These are phyloP conservation scores for Hawksworthiomyces lignivorus DNA, from an alignment of 2,329 filamentous ascomycete species.

Conservation along the genomic window DNA sequence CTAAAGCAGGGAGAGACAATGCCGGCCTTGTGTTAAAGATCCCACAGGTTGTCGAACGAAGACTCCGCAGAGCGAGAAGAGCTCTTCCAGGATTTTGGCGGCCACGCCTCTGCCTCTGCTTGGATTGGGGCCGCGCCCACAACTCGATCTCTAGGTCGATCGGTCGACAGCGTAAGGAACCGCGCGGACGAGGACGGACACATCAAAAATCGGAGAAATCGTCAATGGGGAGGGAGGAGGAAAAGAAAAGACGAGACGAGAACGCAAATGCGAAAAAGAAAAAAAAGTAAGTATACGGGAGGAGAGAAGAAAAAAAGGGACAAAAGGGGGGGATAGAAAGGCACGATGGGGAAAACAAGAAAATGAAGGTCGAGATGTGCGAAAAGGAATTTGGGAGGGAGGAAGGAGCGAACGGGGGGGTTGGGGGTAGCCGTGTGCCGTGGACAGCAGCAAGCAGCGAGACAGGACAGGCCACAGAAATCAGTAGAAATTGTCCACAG, in stretches of 20 bases:
- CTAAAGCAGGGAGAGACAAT: no score
- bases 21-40: no score
- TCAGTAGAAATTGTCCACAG: no score
- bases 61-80: not conserved
- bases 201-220: constrained; percentile 11
- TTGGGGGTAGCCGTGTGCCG: no score
- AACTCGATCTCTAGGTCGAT: constrained; percentile 15
- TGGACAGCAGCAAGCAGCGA: no score
- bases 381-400: constrained; percentile 10
- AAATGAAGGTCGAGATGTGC: constrained; percentile 11
- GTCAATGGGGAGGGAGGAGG: constrained; percentile 1
- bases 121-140: constrained; percentile 15
- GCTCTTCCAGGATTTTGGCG: constrained; percentile 4
- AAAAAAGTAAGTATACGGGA: constrained; percentile 3
- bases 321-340: not conserved
- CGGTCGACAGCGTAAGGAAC: constrained; percentile 14
- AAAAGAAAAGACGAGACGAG: not conserved
- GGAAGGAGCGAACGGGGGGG: constrained; percentile 19
- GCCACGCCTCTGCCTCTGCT: constrained; percentile 7
- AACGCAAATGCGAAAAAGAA: constrained; percentile 1
- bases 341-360: constrained; percentile 1
- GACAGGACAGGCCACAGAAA: no score
- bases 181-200: constrained; percentile 13
- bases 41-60: not conserved
- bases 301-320: constrained; percentile 1